Percentiles rank a stretch among this genome's conserved stretches.
Conservation (phyloP, 2,329 filamentous ascomycete genomes). For the Microcyclosporella mali region DNA sequence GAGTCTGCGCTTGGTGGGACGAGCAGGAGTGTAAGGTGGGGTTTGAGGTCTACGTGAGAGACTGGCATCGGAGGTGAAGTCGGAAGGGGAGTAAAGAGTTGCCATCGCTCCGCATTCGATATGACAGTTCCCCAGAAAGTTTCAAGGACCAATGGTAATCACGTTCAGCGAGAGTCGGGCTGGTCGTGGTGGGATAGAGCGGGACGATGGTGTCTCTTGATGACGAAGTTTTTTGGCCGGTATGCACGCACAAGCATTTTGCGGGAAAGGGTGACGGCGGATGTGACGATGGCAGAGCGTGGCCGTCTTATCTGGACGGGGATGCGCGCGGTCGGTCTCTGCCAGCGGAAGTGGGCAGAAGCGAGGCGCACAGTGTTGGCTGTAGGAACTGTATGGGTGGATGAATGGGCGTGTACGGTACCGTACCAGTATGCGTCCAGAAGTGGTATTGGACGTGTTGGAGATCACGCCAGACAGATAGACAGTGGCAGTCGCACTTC, state of each 20-base stretch:
- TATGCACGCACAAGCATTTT: constrained; percentile 28
- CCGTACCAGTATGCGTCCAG: constrained; percentile 1
- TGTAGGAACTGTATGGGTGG: no score
- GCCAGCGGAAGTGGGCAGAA: not conserved
- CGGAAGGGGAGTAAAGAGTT: constrained; percentile 20
- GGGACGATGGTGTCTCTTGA: constrained; percentile 29
- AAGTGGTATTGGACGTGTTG: not conserved
- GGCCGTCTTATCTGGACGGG: constrained; percentile 14
- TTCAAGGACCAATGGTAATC: not conserved
- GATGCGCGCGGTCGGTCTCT: not conserved
- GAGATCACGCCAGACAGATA: no score
- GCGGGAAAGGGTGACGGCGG: constrained; percentile 8
- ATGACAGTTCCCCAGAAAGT: constrained; percentile 11
- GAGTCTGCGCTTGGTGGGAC: constrained; percentile 18
- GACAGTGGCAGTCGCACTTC: no score
- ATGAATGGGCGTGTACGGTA: no score
- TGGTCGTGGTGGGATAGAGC: constrained; percentile 8
- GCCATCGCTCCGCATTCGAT: constrained; percentile 7
- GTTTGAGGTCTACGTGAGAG: constrained; percentile 23
- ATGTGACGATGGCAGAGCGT: constrained; percentile 2
- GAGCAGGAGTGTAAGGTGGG: constrained; percentile 27
- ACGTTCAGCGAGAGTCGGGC: constrained; percentile 23
- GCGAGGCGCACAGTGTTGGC: constrained; percentile 4
- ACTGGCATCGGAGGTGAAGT: constrained; percentile 21
- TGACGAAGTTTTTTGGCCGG: constrained; percentile 23